A percentile compares a stretch with the other conserved stretches of the same genome.
Conservation (phyloP, 2,329 filamentous ascomycete species). For the Chrysoporthe puriensis region DNA sequence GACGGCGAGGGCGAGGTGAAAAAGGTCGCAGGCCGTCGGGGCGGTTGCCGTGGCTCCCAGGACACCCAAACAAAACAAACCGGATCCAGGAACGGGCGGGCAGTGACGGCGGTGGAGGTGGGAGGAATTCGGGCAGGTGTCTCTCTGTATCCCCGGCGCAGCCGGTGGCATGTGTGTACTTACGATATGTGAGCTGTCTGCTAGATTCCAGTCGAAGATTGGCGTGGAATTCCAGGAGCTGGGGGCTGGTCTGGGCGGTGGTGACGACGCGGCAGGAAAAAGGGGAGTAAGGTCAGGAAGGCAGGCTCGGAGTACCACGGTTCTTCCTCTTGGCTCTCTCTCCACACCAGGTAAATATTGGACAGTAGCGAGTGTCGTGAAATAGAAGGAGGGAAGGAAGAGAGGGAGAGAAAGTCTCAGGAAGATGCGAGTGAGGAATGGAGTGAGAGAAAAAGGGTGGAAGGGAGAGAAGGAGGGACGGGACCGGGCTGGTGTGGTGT, state of each 20-base stretch:
- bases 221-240: conserved; percentile 26
- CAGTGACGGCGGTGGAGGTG: background rate
- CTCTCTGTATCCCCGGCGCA: background rate
- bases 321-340: conserved; percentile 25
- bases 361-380: conserved; percentile 31
- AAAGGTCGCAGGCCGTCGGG: background rate
- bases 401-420: conserved; percentile 17
- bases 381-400: conserved; percentile 20
- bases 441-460: conserved; percentile 17
- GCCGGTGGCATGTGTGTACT: conserved; percentile 14
- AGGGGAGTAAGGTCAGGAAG: conserved; percentile 11
- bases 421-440: conserved; percentile 9
- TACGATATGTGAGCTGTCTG: conserved; percentile 23
- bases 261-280: conserved; percentile 13
- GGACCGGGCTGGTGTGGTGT: conserved; percentile 9
- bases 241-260: conserved; percentile 11
- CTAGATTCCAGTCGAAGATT: conserved; percentile 24
- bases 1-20: background rate
- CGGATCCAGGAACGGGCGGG: background rate
- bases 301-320: conserved; percentile 22
- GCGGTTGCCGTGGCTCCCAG: conserved; percentile 13
- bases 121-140: background rate
- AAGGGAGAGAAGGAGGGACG: conserved; percentile 17
- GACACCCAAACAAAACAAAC: conserved; percentile 7
- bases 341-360: conserved; percentile 25